These are phyloP conservation scores for Apiospora marii DNA, from an alignment of 2,329 filamentous ascomycete genomes.

Conservation along the genomic window DNA sequence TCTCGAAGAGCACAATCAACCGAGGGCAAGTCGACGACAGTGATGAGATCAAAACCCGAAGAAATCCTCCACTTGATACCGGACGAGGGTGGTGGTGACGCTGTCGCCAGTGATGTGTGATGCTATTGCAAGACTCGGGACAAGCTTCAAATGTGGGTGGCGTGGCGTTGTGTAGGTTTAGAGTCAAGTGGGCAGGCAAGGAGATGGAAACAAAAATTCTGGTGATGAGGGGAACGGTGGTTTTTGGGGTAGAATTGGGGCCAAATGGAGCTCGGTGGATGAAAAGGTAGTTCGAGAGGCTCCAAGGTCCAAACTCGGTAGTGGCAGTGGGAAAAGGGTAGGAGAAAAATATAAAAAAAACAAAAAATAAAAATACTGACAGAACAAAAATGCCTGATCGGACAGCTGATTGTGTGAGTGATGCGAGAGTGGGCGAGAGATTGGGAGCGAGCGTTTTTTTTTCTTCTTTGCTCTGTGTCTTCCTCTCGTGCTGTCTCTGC, in stretches of 20 bases:
- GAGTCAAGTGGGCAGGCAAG: conserved; percentile 27
- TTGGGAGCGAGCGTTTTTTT: neutral
- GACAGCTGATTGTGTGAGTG: conserved; percentile 21
- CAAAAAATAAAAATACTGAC: conserved; percentile 19
- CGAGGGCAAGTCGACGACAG: neutral
- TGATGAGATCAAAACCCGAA: conserved; percentile 25
- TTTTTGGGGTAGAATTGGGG: conserved; percentile 47
- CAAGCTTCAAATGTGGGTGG: conserved; percentile 21
- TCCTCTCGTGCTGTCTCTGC: conserved; percentile 13
- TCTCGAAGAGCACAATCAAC: conserved; percentile 6
- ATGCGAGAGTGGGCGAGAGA: conserved; percentile 20
- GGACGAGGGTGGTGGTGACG: conserved; percentile 26
- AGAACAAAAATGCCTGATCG: conserved; percentile 19
- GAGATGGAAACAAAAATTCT: conserved; percentile 36
- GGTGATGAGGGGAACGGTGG: conserved; percentile 42
- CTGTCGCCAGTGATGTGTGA: conserved; percentile 26
- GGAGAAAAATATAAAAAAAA: conserved; percentile 14
- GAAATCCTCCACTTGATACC: conserved; percentile 30
- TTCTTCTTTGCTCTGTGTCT: neutral
- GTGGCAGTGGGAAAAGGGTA: conserved; percentile 41
- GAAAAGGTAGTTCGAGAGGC: conserved; percentile 46
- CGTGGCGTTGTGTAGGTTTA: conserved; percentile 19
- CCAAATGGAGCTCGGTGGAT: conserved; percentile 42
- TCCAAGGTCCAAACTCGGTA: conserved; percentile 40
- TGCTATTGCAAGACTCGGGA: conserved; percentile 12